Evolutionary conservation across 139 green algal species (phyloP).

Genomic region (Chlorella sp.): DNA sequence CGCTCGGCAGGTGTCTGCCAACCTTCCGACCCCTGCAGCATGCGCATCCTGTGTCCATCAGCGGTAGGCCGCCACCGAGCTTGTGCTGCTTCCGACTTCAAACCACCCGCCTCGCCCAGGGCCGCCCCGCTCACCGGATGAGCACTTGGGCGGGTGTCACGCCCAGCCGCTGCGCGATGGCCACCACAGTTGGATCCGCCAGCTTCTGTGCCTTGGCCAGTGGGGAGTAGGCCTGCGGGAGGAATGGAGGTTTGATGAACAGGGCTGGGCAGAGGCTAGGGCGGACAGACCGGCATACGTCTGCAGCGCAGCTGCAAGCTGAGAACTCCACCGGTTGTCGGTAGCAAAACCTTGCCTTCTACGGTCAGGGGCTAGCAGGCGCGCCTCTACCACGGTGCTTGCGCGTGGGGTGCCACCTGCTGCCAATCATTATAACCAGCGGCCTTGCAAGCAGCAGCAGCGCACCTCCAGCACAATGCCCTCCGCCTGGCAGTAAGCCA

Average conservation of each 20-base stretch:
- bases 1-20: no score
- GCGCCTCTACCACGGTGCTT: no score
- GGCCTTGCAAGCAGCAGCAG: not conserved
- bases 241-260: no score
- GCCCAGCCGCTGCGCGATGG: conserved; percentile 38
- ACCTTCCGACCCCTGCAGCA: no score
- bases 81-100: no score
- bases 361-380: no score
- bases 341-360: no score
- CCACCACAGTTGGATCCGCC: conserved; percentile 30
- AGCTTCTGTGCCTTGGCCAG: conserved; percentile 39
- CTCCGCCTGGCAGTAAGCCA: conserved; percentile 52
- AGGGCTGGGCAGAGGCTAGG: not conserved
- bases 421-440: no score
- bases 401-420: no score
- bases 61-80: not conserved
- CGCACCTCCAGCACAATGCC: conserved; percentile 62
- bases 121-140: no score
- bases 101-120: no score
- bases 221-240: conserved; percentile 46
- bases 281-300: not conserved
- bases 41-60: no score
- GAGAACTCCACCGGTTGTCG: not conserved
- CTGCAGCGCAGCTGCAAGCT: not conserved
- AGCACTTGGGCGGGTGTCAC: conserved; percentile 57